These are phyloP conservation scores for Phytophthora brassicae DNA, from an alignment of 352 stramenopile species.

Conservation along the genomic window DNA sequence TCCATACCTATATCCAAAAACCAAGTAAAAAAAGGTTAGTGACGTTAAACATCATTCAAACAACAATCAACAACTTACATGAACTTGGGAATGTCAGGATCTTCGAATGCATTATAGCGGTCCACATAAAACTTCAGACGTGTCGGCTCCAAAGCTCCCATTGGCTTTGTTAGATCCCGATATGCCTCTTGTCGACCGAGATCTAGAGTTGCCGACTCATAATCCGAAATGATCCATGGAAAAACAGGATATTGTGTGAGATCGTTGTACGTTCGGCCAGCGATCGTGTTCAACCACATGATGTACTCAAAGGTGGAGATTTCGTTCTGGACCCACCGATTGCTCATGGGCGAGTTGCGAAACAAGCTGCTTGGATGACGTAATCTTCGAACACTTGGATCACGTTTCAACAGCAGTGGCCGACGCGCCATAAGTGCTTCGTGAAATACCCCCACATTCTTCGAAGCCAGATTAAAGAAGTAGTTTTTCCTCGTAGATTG, in stretches of 20 bases:
- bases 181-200: conserved; percentile 81
- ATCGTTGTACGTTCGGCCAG: conserved; percentile 90
- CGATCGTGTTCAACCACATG: conserved; percentile 91
- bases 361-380: conserved; percentile 83
- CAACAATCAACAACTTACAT: conserved; percentile 46
- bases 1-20: conserved; percentile 65
- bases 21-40: conserved; percentile 2
- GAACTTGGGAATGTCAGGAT: conserved; percentile 87
- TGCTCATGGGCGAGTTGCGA: conserved; percentile 70
- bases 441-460: conserved; percentile 64
- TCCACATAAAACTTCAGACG: conserved; percentile 94
- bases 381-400: conserved; percentile 74
- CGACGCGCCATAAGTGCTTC: conserved; percentile 61
- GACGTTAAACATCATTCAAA: background rate
- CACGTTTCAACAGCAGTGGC: conserved; percentile 62
- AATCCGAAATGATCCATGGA: conserved; percentile 90
- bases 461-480: conserved; percentile 73
- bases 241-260: conserved; percentile 97
- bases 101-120: conserved; percentile 91
- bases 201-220: conserved; percentile 74
- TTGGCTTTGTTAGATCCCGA: conserved; percentile 96
- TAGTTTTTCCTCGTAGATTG: conserved; percentile 85
- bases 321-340: conserved; percentile 78
- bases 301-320: conserved; percentile 98
- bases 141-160: conserved; percentile 95